Evolutionary conservation across 495 filamentous ascomycete species (phyloP).

Genomic region (Tuber umbilicatum): DNA sequence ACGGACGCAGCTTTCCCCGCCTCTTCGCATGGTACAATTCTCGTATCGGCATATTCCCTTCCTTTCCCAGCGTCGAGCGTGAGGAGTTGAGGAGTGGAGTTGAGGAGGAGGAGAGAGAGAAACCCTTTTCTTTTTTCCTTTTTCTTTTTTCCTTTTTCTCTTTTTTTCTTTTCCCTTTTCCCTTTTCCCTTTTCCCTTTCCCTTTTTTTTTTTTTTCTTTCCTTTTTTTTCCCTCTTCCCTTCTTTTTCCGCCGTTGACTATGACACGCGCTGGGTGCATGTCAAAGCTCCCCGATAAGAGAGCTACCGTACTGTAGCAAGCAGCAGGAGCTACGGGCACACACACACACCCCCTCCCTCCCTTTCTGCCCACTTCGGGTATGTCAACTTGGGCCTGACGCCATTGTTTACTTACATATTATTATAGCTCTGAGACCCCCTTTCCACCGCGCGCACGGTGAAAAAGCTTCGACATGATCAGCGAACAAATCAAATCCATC

Average conservation of each 20-base stretch:
- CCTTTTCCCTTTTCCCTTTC: conserved; percentile 9
- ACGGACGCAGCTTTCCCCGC: conserved; percentile 12
- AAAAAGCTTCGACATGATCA: conserved; percentile 34
- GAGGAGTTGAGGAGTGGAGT: conserved; percentile 6
- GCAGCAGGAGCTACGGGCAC: conserved; percentile 39
- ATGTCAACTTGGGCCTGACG: conserved; percentile 35
- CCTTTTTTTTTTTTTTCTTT: no score
- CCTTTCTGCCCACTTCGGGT: conserved; percentile 25
- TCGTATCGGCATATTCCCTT: conserved; percentile 29
- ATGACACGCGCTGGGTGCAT: conserved; percentile 35
- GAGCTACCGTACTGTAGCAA: conserved; percentile 34
- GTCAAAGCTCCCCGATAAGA: conserved; percentile 38
- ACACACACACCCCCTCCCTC: conserved; percentile 31
- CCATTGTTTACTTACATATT: conserved; percentile 36
- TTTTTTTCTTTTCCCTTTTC: conserved; percentile 21
- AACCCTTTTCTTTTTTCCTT: conserved; percentile 26
- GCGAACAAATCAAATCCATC: conserved; percentile 22
- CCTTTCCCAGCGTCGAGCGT: conserved; percentile 6
- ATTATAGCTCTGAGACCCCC: conserved; percentile 24
- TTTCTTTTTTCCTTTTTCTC: neutral
- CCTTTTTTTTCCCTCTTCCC: conserved; percentile 3
- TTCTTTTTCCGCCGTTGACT: conserved; percentile 35
- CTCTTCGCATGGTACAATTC: conserved; percentile 20
- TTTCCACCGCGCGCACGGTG: conserved; percentile 6
- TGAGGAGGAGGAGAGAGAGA: conserved; percentile 5